Base-by-base conservation (phyloP, 805 yeast species). In the Citeromyces nyonsensis region DNA sequence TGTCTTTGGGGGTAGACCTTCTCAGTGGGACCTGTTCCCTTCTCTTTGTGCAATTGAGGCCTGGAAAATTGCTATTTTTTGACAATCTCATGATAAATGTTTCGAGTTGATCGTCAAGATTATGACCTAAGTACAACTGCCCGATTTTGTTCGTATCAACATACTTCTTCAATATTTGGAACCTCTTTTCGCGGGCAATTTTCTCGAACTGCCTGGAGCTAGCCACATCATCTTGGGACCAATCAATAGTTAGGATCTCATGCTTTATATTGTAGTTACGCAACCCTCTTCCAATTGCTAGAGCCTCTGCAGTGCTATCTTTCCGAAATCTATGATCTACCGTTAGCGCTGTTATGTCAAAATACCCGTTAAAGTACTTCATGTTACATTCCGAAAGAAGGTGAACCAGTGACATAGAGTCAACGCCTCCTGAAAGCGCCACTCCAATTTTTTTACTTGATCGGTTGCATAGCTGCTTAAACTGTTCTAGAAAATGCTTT, bases 401-500 rank as follows among this genome's bases (percentile, higher is more conserved):
- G 39, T 63, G 63, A 0, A 79, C 59, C 29, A 81, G 48, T 10
- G 80, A 73, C 72, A 80, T 73, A 1, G 91, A 80, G 45, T 81
- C 93, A 0, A 76, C 84, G 1, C 93, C 93, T 1, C 94, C 94
- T 10, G 84, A 73, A 1, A 81, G 62, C 0, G 85, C 84, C 11
- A 81, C 49, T 4, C 60, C 69, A 0, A 70, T 18, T 18, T 18
- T 18, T 18, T 18, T 18, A 18, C 7, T 18, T 18, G 22, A 18
- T 18, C 22, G 5, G 22, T 18, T 18, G 22, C 22, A 18, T 18
- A 18, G 22, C 22, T 18, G 22, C 7, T 18, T 18, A 7, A 18
- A 18, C 22, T 18, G 22, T 18, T 18, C 22, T 15, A 14, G 6
- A 3, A 20, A 30, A 30, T 20, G 15, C 9, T 11, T 30, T 18